These are phyloP conservation scores for Pascua guehoae DNA, from an alignment of 1,284 basidiomycete species.

Conservation along the genomic window DNA sequence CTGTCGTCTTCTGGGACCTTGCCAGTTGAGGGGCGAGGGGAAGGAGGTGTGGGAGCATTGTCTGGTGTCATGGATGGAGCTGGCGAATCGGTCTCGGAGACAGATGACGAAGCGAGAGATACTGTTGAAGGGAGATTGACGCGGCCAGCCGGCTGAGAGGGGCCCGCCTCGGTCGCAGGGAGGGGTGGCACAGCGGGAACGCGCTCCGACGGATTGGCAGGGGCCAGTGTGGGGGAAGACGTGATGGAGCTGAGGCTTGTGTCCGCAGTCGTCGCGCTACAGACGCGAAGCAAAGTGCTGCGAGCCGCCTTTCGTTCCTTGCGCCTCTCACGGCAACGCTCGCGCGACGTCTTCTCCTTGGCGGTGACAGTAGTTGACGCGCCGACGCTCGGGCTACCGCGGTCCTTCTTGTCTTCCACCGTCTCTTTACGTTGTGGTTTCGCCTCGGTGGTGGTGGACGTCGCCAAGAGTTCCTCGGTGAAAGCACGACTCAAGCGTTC, in stretches of 20 bases:
- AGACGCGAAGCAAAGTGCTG: background rate
- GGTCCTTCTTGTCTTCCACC: constrained; percentile 8
- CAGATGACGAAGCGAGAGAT: no score
- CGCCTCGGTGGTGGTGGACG: background rate
- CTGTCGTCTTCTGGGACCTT: background rate
- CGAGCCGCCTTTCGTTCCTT: constrained; percentile 24
- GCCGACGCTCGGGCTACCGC: constrained; percentile 6
- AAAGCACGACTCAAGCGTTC: constrained; percentile 27
- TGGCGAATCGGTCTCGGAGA: background rate
- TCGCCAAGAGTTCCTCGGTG: constrained; percentile 33
- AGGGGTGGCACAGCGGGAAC: background rate
- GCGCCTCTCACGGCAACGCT: constrained; percentile 32
- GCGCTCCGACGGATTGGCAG: background rate
- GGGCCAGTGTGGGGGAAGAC: background rate
- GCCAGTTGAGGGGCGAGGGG: background rate
- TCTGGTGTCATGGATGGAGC: background rate
- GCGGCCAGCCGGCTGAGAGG: background rate
- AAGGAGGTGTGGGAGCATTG: background rate
- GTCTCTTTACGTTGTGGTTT: background rate
- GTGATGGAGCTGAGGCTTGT: background rate
- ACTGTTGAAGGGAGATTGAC: no score
- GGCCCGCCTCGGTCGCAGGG: background rate
- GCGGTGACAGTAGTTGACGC: constrained; percentile 7
- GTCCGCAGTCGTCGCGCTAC: background rate
- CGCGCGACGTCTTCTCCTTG: constrained; percentile 18